Percentiles rank a stretch among this genome's conserved stretches.
Evolutionary conservation across 805 yeast genomes (phyloP).

Genomic region (Candida incommunis): DNA sequence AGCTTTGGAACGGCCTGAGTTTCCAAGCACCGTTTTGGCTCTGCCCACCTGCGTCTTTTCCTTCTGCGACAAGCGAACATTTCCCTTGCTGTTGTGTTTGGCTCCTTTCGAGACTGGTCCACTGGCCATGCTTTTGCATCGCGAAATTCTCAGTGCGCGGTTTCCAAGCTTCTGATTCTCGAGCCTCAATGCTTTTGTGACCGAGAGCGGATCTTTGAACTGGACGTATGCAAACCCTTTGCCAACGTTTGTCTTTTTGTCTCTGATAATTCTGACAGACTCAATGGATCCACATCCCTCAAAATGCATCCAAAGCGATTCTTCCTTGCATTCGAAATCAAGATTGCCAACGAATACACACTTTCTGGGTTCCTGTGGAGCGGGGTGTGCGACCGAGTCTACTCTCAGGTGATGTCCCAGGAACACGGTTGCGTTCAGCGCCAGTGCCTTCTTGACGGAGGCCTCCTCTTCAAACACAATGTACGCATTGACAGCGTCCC

Average conservation of each 20-base stretch:
- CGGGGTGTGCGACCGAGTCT: conserved; percentile 87
- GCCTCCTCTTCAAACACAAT: conserved; percentile 53
- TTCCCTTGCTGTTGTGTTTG: conserved; percentile 14
- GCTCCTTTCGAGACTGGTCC: conserved; percentile 8
- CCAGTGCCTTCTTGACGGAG: conserved; percentile 27
- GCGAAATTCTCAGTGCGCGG: conserved; percentile 62
- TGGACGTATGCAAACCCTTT: conserved; percentile 97
- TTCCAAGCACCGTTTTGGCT: conserved; percentile 61
- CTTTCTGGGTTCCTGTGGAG: conserved; percentile 68
- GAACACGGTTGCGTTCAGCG: conserved; percentile 55
- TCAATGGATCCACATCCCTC: conserved; percentile 56
- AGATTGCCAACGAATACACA: conserved; percentile 87
- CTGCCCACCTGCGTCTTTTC: conserved; percentile 72
- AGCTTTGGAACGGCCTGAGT: conserved; percentile 60
- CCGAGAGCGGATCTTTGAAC: conserved; percentile 51
- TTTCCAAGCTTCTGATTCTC: conserved; percentile 47
- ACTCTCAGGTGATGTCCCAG: conserved; percentile 69
- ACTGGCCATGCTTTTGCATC: conserved; percentile 41
- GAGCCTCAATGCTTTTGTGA: conserved; percentile 66
- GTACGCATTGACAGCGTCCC: conserved; percentile 81
- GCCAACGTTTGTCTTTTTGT: conserved; percentile 85
- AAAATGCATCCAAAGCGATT: conserved; percentile 75
- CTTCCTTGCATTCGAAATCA: conserved; percentile 88
- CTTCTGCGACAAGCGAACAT: conserved; percentile 36
- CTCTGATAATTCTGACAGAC: conserved; percentile 82